Evolutionary conservation across 257 asterid species (phyloP), one percentile per base, ranked within the genome.

Genomic region (Anisodus tanguticus): DNA sequence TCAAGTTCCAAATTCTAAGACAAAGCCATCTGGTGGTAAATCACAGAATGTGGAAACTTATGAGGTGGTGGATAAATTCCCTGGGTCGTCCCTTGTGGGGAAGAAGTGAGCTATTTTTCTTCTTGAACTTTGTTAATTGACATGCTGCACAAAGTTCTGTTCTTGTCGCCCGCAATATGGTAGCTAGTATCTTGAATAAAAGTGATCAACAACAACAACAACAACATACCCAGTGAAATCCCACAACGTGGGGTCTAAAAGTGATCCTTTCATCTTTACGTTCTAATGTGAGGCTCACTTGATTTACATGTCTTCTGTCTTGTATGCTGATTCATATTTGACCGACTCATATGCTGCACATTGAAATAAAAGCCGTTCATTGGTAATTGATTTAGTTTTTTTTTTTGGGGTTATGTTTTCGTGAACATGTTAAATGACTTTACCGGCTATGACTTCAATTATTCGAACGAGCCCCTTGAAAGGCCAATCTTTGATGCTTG

Each of bases 21-120:
- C 92, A 84, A 94, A 93, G 89, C 66, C 95, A 69, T 87, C 97
- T 17, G 88, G 93, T 86, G 92, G 91, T 41, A 93, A 93, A 90
- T 63, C 90, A 45, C 91, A 91, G 92, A 89, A 85, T 74, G 81
- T 83, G 3, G 96, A 90, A 15, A 91, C 97, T 55, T 97, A 93
- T 82, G 97, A 93, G 82, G 86, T 97, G 26, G 63, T 97, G 91
- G 92, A 90, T 13, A 95, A 91, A 89, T 91, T 84, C 86, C 71
- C 86, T 0, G 99, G 99, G 70, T 88, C 89, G 45, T 92, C 97
- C n/a, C 95, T 97, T 3, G 94, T 93, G 80, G 99, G 98, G 22
- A 95, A 89, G 91, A 94, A 89, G 86, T 89, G 84, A 80, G 90
- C 69, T 53, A 74, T 76, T 17, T 1, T 57, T 53, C 58, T 62